phyloP scores from a whole-genome alignment of 148 eudicot genomes.

The Drosera capensis region DNA sequence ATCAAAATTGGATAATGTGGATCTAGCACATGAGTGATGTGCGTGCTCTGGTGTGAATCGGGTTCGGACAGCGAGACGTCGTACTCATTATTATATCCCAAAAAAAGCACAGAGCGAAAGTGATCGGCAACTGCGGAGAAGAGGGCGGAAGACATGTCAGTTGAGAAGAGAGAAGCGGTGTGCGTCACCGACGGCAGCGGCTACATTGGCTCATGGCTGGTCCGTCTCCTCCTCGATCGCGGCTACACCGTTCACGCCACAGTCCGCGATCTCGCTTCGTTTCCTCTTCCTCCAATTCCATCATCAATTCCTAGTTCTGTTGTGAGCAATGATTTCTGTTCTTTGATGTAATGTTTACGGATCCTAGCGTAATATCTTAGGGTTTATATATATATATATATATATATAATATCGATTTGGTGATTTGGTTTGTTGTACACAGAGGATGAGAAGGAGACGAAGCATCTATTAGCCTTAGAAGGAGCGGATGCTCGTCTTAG shows the following conservation, averaged over 20 bases:
- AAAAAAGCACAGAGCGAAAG: too few relatives aligned
- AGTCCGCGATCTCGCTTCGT: constrained; percentile 41
- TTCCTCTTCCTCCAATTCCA: neutral
- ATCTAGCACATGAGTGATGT: too few relatives aligned
- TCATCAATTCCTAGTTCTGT: too few relatives aligned
- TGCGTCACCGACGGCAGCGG: constrained; percentile 96
- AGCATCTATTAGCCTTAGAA: constrained; percentile 47
- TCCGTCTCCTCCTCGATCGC: constrained; percentile 62
- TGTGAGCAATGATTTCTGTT: too few relatives aligned
- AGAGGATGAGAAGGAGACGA: constrained; percentile 69
- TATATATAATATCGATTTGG: too few relatives aligned
- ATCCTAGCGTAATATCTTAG: too few relatives aligned
- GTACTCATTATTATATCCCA: too few relatives aligned
- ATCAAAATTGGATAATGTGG: too few relatives aligned
- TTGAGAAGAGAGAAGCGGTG: constrained; percentile 21
- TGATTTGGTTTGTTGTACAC: neutral
- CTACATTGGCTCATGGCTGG: constrained; percentile 70
- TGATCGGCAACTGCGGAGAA: constrained; percentile 2
- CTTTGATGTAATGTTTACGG: too few relatives aligned
- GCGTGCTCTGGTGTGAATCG: too few relatives aligned
- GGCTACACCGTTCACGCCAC: constrained; percentile 95
- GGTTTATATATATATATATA: too few relatives aligned
- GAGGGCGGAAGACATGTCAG: neutral
- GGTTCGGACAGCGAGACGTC: too few relatives aligned
- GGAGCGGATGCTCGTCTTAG: constrained; percentile 46